phyloP scores from a whole-genome alignment of 352 stramenopile genomes.

The Pythium biforme region DNA sequence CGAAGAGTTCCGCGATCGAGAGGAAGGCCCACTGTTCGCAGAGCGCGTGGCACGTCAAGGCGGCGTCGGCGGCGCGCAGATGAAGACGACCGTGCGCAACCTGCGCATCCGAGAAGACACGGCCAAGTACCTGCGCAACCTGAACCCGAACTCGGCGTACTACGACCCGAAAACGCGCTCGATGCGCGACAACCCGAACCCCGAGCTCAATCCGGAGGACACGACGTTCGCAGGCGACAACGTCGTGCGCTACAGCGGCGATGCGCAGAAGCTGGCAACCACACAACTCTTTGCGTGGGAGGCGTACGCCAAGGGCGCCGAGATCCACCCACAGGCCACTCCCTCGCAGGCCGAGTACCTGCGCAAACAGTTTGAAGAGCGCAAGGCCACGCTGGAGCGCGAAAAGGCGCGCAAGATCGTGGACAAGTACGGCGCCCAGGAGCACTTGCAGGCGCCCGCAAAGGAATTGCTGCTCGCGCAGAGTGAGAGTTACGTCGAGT shows the following conservation, averaged over 20 bases:
- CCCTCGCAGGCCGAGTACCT: slow-evolving; percentile 96
- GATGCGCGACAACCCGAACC: slow-evolving; percentile 98
- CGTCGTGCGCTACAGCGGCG: slow-evolving; percentile 90
- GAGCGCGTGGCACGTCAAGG: slow-evolving; percentile 94
- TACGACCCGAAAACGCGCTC: slow-evolving; percentile 99
- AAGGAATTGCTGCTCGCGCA: slow-evolving; percentile 85
- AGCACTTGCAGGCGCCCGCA: slow-evolving; percentile 87
- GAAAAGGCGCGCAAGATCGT: slow-evolving; percentile 80
- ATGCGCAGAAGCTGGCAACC: slow-evolving; percentile 91
- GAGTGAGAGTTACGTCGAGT: slow-evolving; percentile 92
- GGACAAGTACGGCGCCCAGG: slow-evolving; percentile 95
- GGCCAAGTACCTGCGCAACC: slow-evolving; percentile 98
- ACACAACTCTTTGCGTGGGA: slow-evolving; percentile 97
- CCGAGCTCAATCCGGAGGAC: slow-evolving; percentile 92
- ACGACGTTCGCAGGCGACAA: slow-evolving; percentile 96
- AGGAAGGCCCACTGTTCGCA: slow-evolving; percentile 92
- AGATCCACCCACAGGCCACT: slow-evolving; percentile 96
- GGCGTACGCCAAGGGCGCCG: slow-evolving; percentile 87
- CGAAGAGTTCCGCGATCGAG: slow-evolving; percentile 91
- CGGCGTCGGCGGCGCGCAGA: slow-evolving; percentile 96
- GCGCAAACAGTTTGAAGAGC: slow-evolving; percentile 92
- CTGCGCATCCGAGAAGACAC: slow-evolving; percentile 99
- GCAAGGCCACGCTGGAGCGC: slow-evolving; percentile 64
- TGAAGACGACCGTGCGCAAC: slow-evolving; percentile 97
- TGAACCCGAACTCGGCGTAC: slow-evolving; percentile 98